Conservation (phyloP, 1,139 yeast species). For the Kluyveromyces marxianus region DNA sequence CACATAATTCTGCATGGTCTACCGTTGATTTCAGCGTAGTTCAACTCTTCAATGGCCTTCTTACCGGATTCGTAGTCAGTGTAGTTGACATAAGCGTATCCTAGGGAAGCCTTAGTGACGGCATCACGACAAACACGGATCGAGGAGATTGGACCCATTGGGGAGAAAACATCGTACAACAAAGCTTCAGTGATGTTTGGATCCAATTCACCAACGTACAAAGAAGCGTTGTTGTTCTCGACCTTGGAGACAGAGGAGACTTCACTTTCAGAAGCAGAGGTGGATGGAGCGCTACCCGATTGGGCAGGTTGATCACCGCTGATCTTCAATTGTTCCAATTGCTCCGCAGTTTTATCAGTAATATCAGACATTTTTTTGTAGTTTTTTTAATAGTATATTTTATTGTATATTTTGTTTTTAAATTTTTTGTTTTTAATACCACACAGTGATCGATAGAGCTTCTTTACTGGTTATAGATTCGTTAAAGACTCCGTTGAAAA, state of each 20-base stretch:
- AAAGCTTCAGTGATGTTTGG: constrained; percentile 90
- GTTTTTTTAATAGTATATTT: constrained; percentile 16
- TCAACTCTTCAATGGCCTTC: constrained; percentile 90
- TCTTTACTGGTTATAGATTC: not conserved
- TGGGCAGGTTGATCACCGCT: constrained; percentile 20
- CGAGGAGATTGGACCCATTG: constrained; percentile 91
- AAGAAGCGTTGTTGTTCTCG: constrained; percentile 60
- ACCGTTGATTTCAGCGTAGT: constrained; percentile 90
- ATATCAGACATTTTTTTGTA: constrained; percentile 34
- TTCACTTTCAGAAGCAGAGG: constrained; percentile 25
- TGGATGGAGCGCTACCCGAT: constrained; percentile 15
- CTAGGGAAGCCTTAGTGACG: constrained; percentile 91
- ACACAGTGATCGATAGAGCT: not conserved
- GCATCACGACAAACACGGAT: constrained; percentile 99
- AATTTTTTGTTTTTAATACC: not conserved
- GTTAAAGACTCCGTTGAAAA: not conserved
- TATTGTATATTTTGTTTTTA: not conserved
- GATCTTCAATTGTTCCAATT: constrained; percentile 34
- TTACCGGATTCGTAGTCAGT: constrained; percentile 87
- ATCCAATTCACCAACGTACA: constrained; percentile 96
- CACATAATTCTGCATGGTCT: constrained; percentile 99
- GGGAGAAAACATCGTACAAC: constrained; percentile 89
- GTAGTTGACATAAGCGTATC: constrained; percentile 98
- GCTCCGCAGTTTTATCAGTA: constrained; percentile 34
- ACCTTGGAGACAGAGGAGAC: constrained; percentile 30